These are phyloP conservation scores for Gigaspora rosea DNA, from an alignment of 192 early-diverging fungal genomes.

Conservation along the genomic window DNA sequence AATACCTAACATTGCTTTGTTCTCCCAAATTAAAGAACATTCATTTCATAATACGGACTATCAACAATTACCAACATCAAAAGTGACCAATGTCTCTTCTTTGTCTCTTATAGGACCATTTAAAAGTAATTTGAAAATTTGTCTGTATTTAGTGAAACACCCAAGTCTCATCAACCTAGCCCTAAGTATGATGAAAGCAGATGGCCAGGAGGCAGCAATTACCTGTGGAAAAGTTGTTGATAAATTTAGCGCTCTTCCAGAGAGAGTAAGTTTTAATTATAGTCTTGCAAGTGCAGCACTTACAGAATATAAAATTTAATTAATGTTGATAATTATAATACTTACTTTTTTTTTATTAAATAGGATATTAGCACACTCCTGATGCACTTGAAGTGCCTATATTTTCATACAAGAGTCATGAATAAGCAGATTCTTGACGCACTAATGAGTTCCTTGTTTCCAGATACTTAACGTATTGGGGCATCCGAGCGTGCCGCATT, in stretches of 20 bases:
- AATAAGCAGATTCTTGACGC: not conserved
- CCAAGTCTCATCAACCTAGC: not conserved
- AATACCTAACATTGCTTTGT: too few species aligned
- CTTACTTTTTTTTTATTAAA: not conserved
- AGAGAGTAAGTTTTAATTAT: not conserved
- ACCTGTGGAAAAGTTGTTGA: not conserved
- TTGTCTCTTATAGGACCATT: not conserved
- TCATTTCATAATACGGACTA: too few species aligned
- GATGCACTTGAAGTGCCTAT: not conserved
- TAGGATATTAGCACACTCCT: not conserved
- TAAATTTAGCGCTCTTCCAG: not conserved
- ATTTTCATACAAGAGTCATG: not conserved
- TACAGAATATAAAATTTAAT: too few species aligned
- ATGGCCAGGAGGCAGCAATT: not conserved
- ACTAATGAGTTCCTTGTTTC: not conserved
- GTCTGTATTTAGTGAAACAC: not conserved
- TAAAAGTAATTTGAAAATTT: not conserved
- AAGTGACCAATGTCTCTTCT: not conserved
- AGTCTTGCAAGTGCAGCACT: too few species aligned
- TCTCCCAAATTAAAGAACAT: too few species aligned
- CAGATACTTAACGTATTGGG: not conserved
- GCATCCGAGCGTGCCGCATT: not conserved
- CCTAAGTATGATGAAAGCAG: not conserved
- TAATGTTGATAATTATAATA: too few species aligned
- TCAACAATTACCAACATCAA: too few species aligned